Percentiles rank a stretch among this genome's conserved stretches.
Conservation (phyloP, 306 rosid species). For the Quercus aquifolioides region DNA sequence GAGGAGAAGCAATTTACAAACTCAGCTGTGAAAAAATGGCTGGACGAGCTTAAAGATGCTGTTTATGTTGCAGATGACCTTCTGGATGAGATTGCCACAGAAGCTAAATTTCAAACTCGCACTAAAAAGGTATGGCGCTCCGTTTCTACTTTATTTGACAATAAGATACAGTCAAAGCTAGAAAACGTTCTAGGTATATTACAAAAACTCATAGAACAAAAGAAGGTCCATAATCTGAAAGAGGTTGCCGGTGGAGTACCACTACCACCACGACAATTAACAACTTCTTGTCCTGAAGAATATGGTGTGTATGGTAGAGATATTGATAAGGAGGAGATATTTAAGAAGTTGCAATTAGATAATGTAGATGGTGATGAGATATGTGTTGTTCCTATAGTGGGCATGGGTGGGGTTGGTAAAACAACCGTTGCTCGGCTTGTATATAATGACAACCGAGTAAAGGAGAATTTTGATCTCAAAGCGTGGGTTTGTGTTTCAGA, state of each 20-base stretch:
- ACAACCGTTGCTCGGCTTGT: conserved; percentile 1
- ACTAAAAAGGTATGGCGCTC: background rate
- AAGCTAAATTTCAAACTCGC: background rate
- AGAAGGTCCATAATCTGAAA: background rate
- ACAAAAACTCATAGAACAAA: background rate
- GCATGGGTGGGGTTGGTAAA: conserved; percentile 18
- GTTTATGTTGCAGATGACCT: conserved; percentile 17
- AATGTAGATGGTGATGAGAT: too few relatives aligned
- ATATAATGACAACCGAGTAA: background rate
- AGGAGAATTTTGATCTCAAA: background rate
- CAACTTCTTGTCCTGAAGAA: conserved; percentile 3
- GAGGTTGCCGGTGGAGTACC: background rate
- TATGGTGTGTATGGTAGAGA: conserved; percentile 14
- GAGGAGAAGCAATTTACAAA: conserved; percentile 19
- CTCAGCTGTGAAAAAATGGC: conserved; percentile 15
- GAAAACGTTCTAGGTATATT: background rate
- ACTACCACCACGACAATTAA: background rate
- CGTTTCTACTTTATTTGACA: background rate
- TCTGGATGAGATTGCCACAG: conserved; percentile 18
- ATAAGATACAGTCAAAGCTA: background rate
- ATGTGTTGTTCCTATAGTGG: conserved; percentile 12
- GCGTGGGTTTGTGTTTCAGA: conserved; percentile 14
- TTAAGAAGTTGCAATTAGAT: background rate
- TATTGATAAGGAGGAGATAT: background rate
- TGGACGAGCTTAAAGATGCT: conserved; percentile 19